Evolutionary conservation across 2,329 filamentous ascomycete genomes (phyloP).

Genomic region (Pseudogymnoascus sp.): DNA sequence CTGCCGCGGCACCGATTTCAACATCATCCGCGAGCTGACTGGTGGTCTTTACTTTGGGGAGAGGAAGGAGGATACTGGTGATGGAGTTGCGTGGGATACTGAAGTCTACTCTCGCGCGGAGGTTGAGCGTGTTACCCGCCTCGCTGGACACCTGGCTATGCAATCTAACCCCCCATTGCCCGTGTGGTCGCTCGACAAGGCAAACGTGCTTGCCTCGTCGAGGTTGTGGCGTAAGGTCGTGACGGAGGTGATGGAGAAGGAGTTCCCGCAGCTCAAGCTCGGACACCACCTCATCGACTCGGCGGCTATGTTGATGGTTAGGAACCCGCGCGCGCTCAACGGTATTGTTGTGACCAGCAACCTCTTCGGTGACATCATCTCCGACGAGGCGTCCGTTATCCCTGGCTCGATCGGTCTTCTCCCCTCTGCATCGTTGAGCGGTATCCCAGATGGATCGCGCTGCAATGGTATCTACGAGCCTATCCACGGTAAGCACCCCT

Average conservation of each 20-base stretch:
- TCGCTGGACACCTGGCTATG: constrained; percentile 73
- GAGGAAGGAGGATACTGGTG: constrained; percentile 68
- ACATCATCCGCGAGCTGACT: constrained; percentile 85
- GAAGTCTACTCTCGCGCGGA: constrained; percentile 79
- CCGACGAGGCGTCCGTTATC: constrained; percentile 90
- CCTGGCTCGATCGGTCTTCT: constrained; percentile 82
- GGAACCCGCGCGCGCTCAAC: constrained; percentile 81
- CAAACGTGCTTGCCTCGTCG: constrained; percentile 87
- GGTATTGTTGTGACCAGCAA: constrained; percentile 91
- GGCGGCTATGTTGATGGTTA: constrained; percentile 96
- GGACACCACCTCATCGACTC: constrained; percentile 90
- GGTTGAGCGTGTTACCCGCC: constrained; percentile 77
- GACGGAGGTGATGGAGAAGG: constrained; percentile 71
- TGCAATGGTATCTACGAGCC: constrained; percentile 97
- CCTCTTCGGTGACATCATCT: constrained; percentile 92
- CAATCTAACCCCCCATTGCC: constrained; percentile 65
- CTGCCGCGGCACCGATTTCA: constrained; percentile 82
- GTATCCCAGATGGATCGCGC: constrained; percentile 71
- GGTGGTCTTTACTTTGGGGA: constrained; percentile 95
- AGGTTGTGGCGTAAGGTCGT: constrained; percentile 85
- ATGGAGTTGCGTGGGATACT: constrained; percentile 68
- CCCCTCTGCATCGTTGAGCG: constrained; percentile 78
- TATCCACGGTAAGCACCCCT: constrained; percentile 64
- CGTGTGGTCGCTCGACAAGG: constrained; percentile 89
- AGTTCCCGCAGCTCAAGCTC: constrained; percentile 80